Conservation (phyloP, 371 early-diverging fungal species). For the Mucor ambiguus region DNA sequence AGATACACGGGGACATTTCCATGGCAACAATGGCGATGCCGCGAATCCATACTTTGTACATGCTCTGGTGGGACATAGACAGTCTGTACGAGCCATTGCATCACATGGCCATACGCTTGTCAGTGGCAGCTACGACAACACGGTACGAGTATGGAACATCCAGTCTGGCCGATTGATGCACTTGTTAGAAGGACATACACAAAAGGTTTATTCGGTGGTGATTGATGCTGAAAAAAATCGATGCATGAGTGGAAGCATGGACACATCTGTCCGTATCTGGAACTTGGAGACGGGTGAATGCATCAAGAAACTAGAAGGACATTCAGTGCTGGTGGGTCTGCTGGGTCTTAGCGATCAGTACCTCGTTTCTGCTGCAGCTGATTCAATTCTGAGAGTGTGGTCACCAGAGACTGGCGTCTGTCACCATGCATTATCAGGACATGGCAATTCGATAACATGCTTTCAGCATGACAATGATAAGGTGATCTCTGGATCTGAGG, state of each 20-base stretch:
- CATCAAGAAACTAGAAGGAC: conserved; percentile 73
- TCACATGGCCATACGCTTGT: conserved; percentile 81
- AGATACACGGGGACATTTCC: conserved; percentile 5
- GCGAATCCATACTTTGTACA: conserved; percentile 66
- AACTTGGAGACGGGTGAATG: conserved; percentile 76
- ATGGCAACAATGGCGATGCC: conserved; percentile 31
- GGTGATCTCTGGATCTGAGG: conserved; percentile 92
- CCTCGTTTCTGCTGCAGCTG: conserved; percentile 96
- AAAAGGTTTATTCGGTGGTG: conserved; percentile 91
- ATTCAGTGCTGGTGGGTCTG: conserved; percentile 91
- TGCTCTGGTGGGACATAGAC: conserved; percentile 81
- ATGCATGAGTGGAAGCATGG: conserved; percentile 94
- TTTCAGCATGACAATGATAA: conserved; percentile 90
- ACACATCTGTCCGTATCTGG: conserved; percentile 95
- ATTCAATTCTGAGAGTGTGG: conserved; percentile 96
- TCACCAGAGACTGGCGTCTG: conserved; percentile 75
- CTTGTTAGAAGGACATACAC: conserved; percentile 83
- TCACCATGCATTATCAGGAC: conserved; percentile 66
- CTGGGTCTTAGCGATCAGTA: conserved; percentile 79
- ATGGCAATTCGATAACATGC: conserved; percentile 90
- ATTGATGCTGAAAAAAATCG: conserved; percentile 73
- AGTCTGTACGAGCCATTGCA: conserved; percentile 93
- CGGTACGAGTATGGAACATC: conserved; percentile 94
- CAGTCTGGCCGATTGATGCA: conserved; percentile 68
- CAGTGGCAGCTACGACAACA: conserved; percentile 93